phyloP scores from a whole-genome alignment of 257 asterid species.

The Nicotiana tomentosiformis region DNA sequence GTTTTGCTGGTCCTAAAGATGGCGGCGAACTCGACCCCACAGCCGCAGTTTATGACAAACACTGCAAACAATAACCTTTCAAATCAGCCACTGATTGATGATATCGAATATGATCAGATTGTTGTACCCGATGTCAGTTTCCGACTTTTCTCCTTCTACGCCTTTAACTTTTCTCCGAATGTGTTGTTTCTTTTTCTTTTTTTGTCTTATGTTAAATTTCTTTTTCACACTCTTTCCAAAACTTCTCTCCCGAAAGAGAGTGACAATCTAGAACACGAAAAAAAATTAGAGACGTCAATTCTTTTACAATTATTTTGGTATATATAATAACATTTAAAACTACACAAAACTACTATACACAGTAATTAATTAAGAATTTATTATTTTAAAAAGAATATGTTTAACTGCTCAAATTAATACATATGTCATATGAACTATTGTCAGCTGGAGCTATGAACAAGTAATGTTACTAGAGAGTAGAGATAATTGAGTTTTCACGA shows the following conservation, averaged over 20 bases:
- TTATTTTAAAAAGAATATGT: too few species aligned
- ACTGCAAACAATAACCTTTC: slow-evolving; percentile 41
- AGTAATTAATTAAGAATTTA: too few species aligned
- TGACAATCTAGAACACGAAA: too few species aligned
- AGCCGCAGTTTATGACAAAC: slow-evolving; percentile 70
- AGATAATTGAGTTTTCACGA: neutral
- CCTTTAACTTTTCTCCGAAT: neutral
- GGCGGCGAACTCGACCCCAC: slow-evolving; percentile 46
- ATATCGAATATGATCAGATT: slow-evolving; percentile 80
- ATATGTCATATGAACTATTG: neutral
- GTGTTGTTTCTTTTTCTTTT: neutral
- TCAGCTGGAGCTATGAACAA: neutral
- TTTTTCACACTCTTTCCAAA: neutral
- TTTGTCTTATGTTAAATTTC: neutral
- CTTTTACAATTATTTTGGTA: too few species aligned
- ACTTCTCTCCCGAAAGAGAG: neutral
- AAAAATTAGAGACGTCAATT: too few species aligned
- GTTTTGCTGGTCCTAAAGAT: slow-evolving; percentile 20
- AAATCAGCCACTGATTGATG: slow-evolving; percentile 57
- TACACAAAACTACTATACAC: too few species aligned
- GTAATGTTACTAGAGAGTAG: neutral
- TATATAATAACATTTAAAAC: too few species aligned
- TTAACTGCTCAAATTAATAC: neutral
- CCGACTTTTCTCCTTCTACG: neutral
- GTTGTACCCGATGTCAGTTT: slow-evolving; percentile 75